Evolutionary conservation across 176 grass and related monocot species (phyloP), one percentile per base, ranked within the genome.

Genomic region (Alopecurus myosuroides): DNA sequence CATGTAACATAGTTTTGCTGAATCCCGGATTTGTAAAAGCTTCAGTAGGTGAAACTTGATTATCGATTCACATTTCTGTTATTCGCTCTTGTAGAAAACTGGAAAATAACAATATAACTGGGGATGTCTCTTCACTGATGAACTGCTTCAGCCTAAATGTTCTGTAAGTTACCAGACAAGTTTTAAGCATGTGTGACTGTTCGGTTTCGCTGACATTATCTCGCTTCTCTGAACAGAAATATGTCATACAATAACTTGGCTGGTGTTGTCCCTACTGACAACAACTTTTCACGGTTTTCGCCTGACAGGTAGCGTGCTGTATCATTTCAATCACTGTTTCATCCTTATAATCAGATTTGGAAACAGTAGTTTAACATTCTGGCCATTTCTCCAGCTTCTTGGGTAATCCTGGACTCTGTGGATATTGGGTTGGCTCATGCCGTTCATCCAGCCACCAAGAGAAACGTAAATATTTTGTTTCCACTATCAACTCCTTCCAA

Each of bases 241-340:
- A 88, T 97, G 22, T 99, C 97, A 2, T 89, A 88, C 83, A 99
- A 99, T 86, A 92, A 86, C 89, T 91, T 99, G 29, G 89, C 74
- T 57, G 97, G 97, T 77, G 78, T 87, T 82, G 87, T 99, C 76
- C 90, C 97, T 53, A 88, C 88, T 3, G 88, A 85, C 39, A 91
- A 92, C 46, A 99, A 99, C 74, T 99, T 99, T 73, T 86, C 97
- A n/a, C 81, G 97, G 82, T 99, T 99, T 88, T 89, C 82, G 44
- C 85, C 90, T 73, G 92, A 97, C 22, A 97, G 97, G 97, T 99
- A 81, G 6, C 51, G 37, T 84, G 60, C 75, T 51, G 9, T 23
- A 73, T 76, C 36, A 78, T 42, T 84, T 76, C 20, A 26, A 26
- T 75, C 9, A 84, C 11, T 52, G 50, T 42, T 60, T 15, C 41